These are phyloP conservation scores for Wallacemonas collosoma DNA, from an alignment of 208 protist genomes.

Conservation along the genomic window DNA sequence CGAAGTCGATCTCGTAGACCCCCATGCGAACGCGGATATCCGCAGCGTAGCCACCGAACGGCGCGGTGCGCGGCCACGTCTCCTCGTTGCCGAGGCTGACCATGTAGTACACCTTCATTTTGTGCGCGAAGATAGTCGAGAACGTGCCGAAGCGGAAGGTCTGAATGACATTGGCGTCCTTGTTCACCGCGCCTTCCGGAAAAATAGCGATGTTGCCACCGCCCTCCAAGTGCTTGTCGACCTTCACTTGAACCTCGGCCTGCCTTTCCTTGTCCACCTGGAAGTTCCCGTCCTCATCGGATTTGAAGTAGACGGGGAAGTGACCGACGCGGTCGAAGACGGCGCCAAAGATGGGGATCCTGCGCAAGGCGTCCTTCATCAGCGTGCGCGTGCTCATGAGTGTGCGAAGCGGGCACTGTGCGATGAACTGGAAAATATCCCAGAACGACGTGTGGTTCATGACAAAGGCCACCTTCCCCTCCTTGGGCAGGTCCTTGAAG, in stretches of 20 bases:
- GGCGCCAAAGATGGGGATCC: slow-evolving; percentile 65
- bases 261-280: slow-evolving; percentile 64
- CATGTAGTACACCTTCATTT: slow-evolving; percentile 50
- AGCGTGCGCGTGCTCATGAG: slow-evolving; percentile 45
- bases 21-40: slow-evolving; percentile 48
- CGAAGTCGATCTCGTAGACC: slow-evolving; percentile 34
- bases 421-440: slow-evolving; percentile 52
- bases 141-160: slow-evolving; percentile 68
- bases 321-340: slow-evolving; percentile 55
- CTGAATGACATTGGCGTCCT: slow-evolving; percentile 38
- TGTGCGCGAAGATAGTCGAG: slow-evolving; percentile 49
- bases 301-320: slow-evolving; percentile 76
- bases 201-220: slow-evolving; percentile 54
- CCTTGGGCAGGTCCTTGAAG: slow-evolving; percentile 37
- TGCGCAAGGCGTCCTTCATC: slow-evolving; percentile 55
- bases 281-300: slow-evolving; percentile 53
- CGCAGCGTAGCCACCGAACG: slow-evolving; percentile 45
- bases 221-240: slow-evolving; percentile 36
- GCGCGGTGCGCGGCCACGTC: slow-evolving; percentile 43
- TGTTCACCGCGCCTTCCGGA: slow-evolving; percentile 67
- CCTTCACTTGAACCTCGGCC: slow-evolving; percentile 31
- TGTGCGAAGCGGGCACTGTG: slow-evolving; percentile 29
- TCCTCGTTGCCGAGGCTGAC: slow-evolving; percentile 45
- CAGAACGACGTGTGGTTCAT: slow-evolving; percentile 79
- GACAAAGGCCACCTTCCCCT: slow-evolving; percentile 28